phyloP scores from a whole-genome alignment of 2,329 filamentous ascomycete species.

The Pseudogymnoascus sp. region DNA sequence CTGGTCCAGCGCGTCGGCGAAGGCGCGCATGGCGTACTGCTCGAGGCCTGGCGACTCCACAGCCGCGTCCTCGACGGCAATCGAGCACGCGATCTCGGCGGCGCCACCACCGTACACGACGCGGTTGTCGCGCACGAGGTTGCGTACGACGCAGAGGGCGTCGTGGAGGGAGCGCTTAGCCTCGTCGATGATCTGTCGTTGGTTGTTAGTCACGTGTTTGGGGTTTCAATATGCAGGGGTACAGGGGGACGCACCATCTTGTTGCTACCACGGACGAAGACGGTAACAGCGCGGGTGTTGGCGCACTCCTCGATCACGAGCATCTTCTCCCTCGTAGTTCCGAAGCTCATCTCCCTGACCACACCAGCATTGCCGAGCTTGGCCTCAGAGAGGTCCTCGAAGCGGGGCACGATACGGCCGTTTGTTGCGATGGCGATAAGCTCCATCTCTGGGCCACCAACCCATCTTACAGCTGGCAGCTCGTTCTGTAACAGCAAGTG shows the following conservation, averaged over 20 bases:
- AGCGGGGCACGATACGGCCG: conserved; percentile 91
- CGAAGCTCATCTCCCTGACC: conserved; percentile 91
- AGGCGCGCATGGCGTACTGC: conserved; percentile 98
- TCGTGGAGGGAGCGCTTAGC: conserved; percentile 96
- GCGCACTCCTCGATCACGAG: conserved; percentile 98
- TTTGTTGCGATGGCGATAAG: conserved; percentile 98
- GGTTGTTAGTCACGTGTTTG: conserved; percentile 17
- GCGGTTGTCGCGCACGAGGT: conserved; percentile 90
- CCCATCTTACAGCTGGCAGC: conserved; percentile 93
- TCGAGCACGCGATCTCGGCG: conserved; percentile 91
- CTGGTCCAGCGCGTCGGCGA: conserved; percentile 86
- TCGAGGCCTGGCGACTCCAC: conserved; percentile 94
- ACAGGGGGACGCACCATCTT: conserved; percentile 69
- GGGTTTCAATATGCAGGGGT: conserved; percentile 5
- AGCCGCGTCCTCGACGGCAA: conserved; percentile 91
- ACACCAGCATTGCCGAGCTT: conserved; percentile 87
- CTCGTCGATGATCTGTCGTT: conserved; percentile 83
- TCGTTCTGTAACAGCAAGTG: conserved; percentile 93
- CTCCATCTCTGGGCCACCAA: conserved; percentile 96
- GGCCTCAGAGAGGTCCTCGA: conserved; percentile 83
- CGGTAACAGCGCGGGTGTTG: conserved; percentile 91
- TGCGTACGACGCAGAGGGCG: conserved; percentile 93
- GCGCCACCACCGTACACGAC: conserved; percentile 96
- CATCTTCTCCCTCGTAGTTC: conserved; percentile 98
- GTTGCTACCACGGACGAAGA: conserved; percentile 95